Base-by-base conservation (phyloP, 73 alveolate species). In the Paramecium pentaurelia region DNA sequence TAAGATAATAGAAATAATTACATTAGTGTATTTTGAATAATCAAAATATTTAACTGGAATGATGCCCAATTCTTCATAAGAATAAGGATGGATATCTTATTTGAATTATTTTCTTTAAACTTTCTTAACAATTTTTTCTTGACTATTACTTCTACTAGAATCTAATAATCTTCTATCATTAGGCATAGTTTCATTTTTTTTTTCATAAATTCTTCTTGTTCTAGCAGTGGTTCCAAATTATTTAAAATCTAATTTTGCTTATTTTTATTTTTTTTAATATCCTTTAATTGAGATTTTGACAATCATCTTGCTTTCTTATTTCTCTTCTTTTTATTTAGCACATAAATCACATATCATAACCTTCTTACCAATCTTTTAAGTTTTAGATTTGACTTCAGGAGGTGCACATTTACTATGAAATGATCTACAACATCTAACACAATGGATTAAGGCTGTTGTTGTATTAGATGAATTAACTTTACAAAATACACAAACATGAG, bases 401-500 rank as follows among this genome's bases (percentile, higher is more conserved):
- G 58, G 58, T 8, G 88, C 88, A 75, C 93, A 87, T 27, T 77
- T 73, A 87, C 64, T 58, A 36, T 87, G 93, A 22, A 54, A 87
- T 27, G 93, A 73, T 87, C 86, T 87, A 64, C 88, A 77, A 32
- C 93, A 87, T 87, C 93, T 64, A 25, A 87, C 93, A 68, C 93
- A 87, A 40, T 87, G 86, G 8, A 77, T 64, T 28, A 87, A 44
- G 22, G 93, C 93, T 40, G 86, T 87, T 6, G 93, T 64, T 28
- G 51, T 77, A 34, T 77, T 77, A 7, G 93, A 87, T n/a, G 64
- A 34, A 36, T 75, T 75, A 7, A 87, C 58, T 11, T 59, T 42
- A 20, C 93, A 87, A n/a, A 54, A 77, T 32, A 49, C 88, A 64
- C 93, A 87, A 36, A 64, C 84, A 87, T 87, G 93, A 40, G 68